Percentiles rank a stretch among this genome's conserved stretches.
These are phyloP conservation scores for Ustilago trichophora DNA, from an alignment of 1,284 basidiomycete species.

Conservation along the genomic window DNA sequence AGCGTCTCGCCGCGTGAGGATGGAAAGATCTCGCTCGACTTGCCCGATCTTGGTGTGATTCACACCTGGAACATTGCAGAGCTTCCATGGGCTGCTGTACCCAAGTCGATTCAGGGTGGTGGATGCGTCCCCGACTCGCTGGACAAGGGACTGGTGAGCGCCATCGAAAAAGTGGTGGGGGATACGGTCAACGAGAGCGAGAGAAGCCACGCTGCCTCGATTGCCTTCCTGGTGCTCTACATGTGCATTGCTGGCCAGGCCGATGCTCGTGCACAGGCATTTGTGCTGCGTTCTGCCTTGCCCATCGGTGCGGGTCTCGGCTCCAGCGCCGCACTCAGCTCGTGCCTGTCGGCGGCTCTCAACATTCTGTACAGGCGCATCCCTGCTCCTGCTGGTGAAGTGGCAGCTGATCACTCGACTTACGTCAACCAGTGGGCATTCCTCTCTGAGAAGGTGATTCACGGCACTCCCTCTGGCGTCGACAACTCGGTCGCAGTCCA, in stretches of 20 bases:
- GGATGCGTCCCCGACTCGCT: slow-evolving; percentile 72
- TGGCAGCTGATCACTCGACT: slow-evolving; percentile 71
- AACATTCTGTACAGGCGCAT: slow-evolving; percentile 71
- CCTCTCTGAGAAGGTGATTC: slow-evolving; percentile 92
- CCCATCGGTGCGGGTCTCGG: slow-evolving; percentile 99
- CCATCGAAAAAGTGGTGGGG: slow-evolving; percentile 54
- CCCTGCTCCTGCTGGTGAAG: slow-evolving; percentile 67
- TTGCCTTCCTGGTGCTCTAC: slow-evolving; percentile 94
- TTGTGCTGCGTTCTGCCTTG: slow-evolving; percentile 86
- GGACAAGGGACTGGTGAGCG: slow-evolving; percentile 34
- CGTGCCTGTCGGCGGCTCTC: slow-evolving; percentile 82
- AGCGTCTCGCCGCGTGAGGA: slow-evolving; percentile 80
- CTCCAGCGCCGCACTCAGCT: slow-evolving; percentile 93
- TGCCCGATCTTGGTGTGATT: slow-evolving; percentile 83
- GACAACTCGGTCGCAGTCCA: slow-evolving; percentile 94
- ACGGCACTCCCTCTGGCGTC: slow-evolving; percentile 96
- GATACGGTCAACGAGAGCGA: slow-evolving; percentile 52
- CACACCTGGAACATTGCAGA: slow-evolving; percentile 79
- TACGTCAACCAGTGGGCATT: slow-evolving; percentile 93
- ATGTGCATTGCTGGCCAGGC: slow-evolving; percentile 76
- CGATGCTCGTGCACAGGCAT: slow-evolving; percentile 77
- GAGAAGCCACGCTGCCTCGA: slow-evolving; percentile 72
- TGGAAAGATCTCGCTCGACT: slow-evolving; percentile 78
- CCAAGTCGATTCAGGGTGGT: slow-evolving; percentile 21
- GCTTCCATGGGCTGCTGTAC: slow-evolving; percentile 84